Conservation (phyloP, 805 yeast genomes). For the Saitoella complicata region DNA sequence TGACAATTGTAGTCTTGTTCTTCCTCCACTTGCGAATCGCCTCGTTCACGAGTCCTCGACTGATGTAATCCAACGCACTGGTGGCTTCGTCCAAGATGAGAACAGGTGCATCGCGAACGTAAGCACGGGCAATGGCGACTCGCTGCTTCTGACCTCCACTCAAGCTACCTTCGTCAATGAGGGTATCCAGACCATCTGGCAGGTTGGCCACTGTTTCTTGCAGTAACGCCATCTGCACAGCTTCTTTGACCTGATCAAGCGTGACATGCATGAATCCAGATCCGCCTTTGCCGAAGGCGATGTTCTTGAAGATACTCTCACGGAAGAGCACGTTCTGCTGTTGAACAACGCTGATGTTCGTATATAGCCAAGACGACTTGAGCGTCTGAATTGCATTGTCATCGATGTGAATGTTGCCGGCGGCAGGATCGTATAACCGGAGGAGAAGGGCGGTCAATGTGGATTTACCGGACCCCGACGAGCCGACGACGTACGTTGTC, state of each 20-base stretch:
- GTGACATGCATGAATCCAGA: conserved; percentile 12
- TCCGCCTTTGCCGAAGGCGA: conserved; percentile 32
- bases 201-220: conserved; percentile 31
- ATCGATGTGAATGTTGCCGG: conserved; percentile 47
- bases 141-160: conserved; percentile 91
- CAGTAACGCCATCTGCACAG: conserved; percentile 38
- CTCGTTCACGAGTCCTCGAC: conserved; percentile 31
- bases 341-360: conserved; percentile 56
- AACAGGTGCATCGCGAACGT: conserved; percentile 53
- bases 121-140: conserved; percentile 72
- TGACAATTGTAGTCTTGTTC: conserved; percentile 57
- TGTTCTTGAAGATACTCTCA: conserved; percentile 45
- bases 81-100: conserved; percentile 74
- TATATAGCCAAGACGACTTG: conserved; percentile 35
- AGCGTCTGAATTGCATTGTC: conserved; percentile 31
- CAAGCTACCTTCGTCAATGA: conserved; percentile 33
- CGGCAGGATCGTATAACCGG: conserved; percentile 34
- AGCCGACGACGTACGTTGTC: conserved; percentile 58
- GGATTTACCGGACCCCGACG: conserved; percentile 89
- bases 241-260: conserved; percentile 24
- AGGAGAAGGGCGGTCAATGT: conserved; percentile 51
- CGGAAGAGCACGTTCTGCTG: conserved; percentile 55
- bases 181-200: conserved; percentile 40
- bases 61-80: conserved; percentile 55
- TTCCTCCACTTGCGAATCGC: conserved; percentile 43